Evolutionary conservation across 441 rosid genomes (phyloP), one percentile per base, ranked within the genome.

Genomic region (Isatis lusitanica): DNA sequence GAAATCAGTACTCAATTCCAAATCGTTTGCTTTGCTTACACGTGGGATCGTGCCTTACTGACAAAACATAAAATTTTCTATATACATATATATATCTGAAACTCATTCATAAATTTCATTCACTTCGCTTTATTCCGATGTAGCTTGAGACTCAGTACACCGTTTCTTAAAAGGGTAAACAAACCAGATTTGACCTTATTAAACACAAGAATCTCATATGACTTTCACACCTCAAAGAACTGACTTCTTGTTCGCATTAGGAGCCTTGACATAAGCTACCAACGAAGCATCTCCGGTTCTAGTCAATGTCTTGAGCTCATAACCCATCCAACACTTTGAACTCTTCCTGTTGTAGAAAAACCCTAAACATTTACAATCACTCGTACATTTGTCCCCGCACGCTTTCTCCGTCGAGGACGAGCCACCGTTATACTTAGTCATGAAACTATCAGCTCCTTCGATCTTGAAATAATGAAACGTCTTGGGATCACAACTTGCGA

Each of bases 341-440:
- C 79, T 76, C 30, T 79, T 85, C 15, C 66, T 75, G 30, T 82
- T 74, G 79, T 87, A 90, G 71, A 90, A 92, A 33, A 90, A 85
- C 2, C 97, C 95, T 78, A 80, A 50, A 69, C 85, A 90, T 80
- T 83, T 90, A 68, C 94, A 88, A 72, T 87, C 94, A 1, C 65
- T 64, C 4, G 79, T 72, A 24, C 90, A 87, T 78, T 86, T 80
- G 4, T 57, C 70, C 0, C 81, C 85, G 42, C 98, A 89, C 1
- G 70, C 80, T 15, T 68, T 76, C 77, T 81, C 87, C 63, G 81
- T 81, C 35, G 74, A 4, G 0, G 85, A 79, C 1, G 75, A 65
- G 5, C 93, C 93, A 9, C 59, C 73, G 6, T 83, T 86, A 52
- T 83, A 86, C 70, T 83, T 88, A 40, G 82, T 76, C 80, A 66